These are phyloP conservation scores for Hamigera avellanea DNA, from an alignment of 495 filamentous ascomycete genomes.

Conservation along the genomic window DNA sequence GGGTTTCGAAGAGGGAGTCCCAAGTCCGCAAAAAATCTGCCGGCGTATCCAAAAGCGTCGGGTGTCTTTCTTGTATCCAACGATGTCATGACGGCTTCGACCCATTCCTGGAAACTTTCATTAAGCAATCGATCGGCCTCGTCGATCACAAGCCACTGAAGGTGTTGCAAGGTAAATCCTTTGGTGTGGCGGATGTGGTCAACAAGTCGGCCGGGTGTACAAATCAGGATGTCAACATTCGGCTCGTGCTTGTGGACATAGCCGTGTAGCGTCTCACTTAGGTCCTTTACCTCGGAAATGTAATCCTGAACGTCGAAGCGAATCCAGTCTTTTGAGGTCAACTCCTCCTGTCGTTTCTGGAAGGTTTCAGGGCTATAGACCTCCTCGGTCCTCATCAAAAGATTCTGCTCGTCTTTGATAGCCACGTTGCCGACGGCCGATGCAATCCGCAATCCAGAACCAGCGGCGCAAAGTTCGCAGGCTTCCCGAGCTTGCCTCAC, in stretches of 20 bases:
- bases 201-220: conserved; percentile 84
- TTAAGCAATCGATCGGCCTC: conserved; percentile 88
- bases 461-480: conserved; percentile 52
- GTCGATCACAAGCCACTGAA: conserved; percentile 83
- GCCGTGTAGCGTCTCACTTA: conserved; percentile 35
- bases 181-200: conserved; percentile 78
- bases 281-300: conserved; percentile 25
- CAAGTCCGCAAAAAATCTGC: conserved; percentile 24
- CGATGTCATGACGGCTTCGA: conserved; percentile 56
- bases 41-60: conserved; percentile 37
- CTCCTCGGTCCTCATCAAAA: conserved; percentile 50
- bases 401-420: conserved; percentile 61
- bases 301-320: conserved; percentile 35
- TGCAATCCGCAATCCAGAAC: conserved; percentile 60
- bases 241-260: conserved; percentile 53
- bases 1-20: conserved; percentile 23
- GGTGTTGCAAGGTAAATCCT: conserved; percentile 62
- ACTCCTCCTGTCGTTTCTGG: conserved; percentile 22
- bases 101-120: conserved; percentile 88
- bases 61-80: conserved; percentile 40
- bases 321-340: conserved; percentile 34
- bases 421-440: conserved; percentile 70
- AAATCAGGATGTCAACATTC: conserved; percentile 80
- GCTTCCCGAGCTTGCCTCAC: conserved; percentile 70
- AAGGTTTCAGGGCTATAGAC: conserved; percentile 48